These are phyloP conservation scores for Diddensiella caesifluorescens DNA, from an alignment of 805 yeast genomes.

Conservation along the genomic window DNA sequence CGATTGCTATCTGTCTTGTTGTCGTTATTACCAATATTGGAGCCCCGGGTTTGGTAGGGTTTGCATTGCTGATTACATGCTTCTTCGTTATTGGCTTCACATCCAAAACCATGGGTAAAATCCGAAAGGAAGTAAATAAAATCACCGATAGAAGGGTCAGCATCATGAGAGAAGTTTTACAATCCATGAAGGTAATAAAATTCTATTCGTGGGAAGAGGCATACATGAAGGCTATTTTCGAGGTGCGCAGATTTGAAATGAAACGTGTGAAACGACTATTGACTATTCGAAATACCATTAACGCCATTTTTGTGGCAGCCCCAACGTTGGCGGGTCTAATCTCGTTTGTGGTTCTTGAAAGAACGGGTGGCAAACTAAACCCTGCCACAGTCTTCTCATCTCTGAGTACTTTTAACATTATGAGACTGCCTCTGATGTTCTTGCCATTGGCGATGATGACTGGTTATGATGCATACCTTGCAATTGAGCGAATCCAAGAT, in stretches of 20 bases:
- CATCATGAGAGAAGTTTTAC: constrained; percentile 70
- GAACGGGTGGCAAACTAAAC: constrained; percentile 39
- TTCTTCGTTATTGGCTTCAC: constrained; percentile 39
- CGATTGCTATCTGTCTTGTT: constrained; percentile 57
- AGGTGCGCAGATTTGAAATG: constrained; percentile 60
- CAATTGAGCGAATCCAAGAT: constrained; percentile 48
- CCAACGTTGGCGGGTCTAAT: constrained; percentile 71
- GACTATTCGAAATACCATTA: constrained; percentile 53
- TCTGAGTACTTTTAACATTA: constrained; percentile 58
- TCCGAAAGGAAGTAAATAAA: constrained; percentile 52
- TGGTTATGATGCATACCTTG: constrained; percentile 57
- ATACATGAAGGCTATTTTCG: constrained; percentile 51
- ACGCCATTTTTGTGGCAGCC: constrained; percentile 61
- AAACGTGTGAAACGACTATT: constrained; percentile 56
- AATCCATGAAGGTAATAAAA: constrained; percentile 75
- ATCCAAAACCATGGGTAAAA: constrained; percentile 48
- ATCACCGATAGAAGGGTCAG: constrained; percentile 75
- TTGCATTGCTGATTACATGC: constrained; percentile 43
- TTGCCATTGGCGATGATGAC: constrained; percentile 62
- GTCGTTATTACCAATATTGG: constrained; percentile 66
- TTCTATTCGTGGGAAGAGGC: constrained; percentile 90
- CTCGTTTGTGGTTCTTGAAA: constrained; percentile 43
- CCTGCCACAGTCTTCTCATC: constrained; percentile 71
- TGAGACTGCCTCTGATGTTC: constrained; percentile 56
- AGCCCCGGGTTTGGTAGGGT: constrained; percentile 65